Evolutionary conservation across 768 basidiomycete species (phyloP).

Genomic region (Hygrophorus russula): DNA sequence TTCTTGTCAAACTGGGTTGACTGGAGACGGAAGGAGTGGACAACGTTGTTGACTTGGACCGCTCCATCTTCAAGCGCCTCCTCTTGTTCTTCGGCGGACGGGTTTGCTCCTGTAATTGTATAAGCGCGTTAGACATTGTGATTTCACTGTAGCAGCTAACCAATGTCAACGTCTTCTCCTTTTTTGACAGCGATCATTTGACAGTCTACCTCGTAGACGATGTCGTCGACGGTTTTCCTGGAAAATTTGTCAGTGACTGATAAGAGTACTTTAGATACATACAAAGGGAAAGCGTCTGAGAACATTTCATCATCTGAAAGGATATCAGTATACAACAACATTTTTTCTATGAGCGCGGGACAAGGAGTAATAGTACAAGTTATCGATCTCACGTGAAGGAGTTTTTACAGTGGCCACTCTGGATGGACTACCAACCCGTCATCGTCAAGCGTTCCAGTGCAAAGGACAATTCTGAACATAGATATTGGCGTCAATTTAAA

Average conservation of each 20-base stretch:
- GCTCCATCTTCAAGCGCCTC: slow-evolving; percentile 77
- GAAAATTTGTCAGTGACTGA: neutral
- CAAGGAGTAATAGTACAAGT: neutral
- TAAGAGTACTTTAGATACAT: slow-evolving; percentile 16
- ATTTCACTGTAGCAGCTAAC: slow-evolving; percentile 26
- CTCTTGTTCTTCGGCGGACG: slow-evolving; percentile 78
- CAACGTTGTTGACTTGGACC: slow-evolving; percentile 77
- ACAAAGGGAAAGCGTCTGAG: slow-evolving; percentile 89
- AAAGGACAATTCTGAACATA: slow-evolving; percentile 62
- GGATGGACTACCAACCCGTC: slow-evolving; percentile 82
- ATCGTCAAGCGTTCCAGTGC: slow-evolving; percentile 45
- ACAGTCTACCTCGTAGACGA: slow-evolving; percentile 86
- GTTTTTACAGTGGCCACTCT: too few species aligned
- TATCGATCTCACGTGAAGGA: slow-evolving; percentile 22
- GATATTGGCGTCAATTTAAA: slow-evolving; percentile 82
- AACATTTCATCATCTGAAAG: slow-evolving; percentile 83
- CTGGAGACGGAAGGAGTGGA: slow-evolving; percentile 85
- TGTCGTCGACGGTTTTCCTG: slow-evolving; percentile 69
- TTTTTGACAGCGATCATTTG: slow-evolving; percentile 52
- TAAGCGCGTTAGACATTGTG: neutral
- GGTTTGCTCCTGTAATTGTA: slow-evolving; percentile 64
- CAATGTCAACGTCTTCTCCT: slow-evolving; percentile 83
- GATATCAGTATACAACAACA: slow-evolving; percentile 70
- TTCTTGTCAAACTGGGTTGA: slow-evolving; percentile 84
- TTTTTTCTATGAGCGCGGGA: too few species aligned